These are phyloP conservation scores for Stachybotrys chartarum DNA, from an alignment of 2,329 filamentous ascomycete species.

Conservation along the genomic window DNA sequence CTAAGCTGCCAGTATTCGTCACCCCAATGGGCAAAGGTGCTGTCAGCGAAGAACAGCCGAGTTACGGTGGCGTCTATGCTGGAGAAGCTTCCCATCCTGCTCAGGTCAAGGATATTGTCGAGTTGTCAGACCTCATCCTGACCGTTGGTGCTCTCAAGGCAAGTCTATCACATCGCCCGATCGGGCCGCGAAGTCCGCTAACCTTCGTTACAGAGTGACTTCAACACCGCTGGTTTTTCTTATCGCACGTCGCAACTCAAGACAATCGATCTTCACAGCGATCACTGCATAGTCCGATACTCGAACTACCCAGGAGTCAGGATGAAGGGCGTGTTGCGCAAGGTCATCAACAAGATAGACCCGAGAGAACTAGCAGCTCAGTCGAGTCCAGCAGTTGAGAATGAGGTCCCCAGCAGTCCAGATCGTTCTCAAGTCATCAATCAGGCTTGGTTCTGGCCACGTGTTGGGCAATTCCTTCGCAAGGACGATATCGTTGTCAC, in stretches of 20 bases:
- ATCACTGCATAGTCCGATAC: constrained; percentile 65
- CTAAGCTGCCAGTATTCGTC: constrained; percentile 74
- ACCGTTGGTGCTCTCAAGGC: constrained; percentile 58
- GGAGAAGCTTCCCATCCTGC: constrained; percentile 65
- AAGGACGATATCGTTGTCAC: constrained; percentile 73
- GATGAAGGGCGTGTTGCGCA: constrained; percentile 71
- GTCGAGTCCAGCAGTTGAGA: constrained; percentile 45
- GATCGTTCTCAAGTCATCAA: constrained; percentile 44
- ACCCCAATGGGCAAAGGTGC: constrained; percentile 86
- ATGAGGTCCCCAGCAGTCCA: constrained; percentile 35
- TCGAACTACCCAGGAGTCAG: constrained; percentile 71
- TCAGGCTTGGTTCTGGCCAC: constrained; percentile 73
- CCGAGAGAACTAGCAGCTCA: constrained; percentile 49
- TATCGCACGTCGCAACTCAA: constrained; percentile 70
- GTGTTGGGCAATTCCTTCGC: constrained; percentile 63
- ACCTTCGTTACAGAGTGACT: constrained; percentile 50
- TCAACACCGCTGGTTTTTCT: constrained; percentile 78
- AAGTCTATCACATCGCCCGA: constrained; percentile 1
- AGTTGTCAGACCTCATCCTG: constrained; percentile 63
- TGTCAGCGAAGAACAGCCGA: constrained; percentile 67
- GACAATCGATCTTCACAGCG: constrained; percentile 76
- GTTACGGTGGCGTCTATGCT: constrained; percentile 78
- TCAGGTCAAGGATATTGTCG: constrained; percentile 56
- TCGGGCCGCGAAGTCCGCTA: background rate
- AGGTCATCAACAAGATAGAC: constrained; percentile 56